phyloP scores from a whole-genome alignment of 805 yeast species.

The Candida krabiensis region DNA sequence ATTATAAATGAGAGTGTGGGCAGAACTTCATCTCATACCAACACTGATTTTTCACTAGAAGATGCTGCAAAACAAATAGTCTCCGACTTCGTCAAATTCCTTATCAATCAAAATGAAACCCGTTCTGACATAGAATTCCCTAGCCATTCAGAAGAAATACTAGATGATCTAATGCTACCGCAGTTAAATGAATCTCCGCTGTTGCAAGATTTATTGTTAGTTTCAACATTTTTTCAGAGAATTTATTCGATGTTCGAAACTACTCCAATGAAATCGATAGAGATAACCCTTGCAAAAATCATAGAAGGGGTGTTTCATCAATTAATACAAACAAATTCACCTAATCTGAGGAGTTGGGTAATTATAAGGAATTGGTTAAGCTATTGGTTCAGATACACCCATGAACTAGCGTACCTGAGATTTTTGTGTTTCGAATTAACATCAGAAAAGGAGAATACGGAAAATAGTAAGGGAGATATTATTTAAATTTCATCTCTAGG shows the following conservation, averaged over 20 bases:
- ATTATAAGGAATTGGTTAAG: conserved; percentile 9
- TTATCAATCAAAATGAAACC: not conserved
- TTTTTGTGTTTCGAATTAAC: conserved; percentile 8
- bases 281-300: not conserved
- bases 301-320: not conserved
- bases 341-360: conserved; percentile 11
- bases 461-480: no score
- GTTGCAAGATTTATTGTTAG: no score
- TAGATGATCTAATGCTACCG: not conserved
- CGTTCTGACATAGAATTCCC: not conserved
- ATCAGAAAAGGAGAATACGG: conserved; percentile 6
- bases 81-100: conserved; percentile 1
- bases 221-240: not conserved
- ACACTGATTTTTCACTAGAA: not conserved
- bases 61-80: conserved; percentile 1
- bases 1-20: conserved; percentile 3
- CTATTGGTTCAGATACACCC: conserved; percentile 11
- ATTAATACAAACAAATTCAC: conserved; percentile 1
- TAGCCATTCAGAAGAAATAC: not conserved
- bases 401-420: conserved; percentile 9
- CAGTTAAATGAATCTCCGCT: not conserved
- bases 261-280: not conserved
- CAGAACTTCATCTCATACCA: not conserved
- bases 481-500: conserved; percentile 9
- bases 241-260: not conserved